Evolutionary conservation across 2,329 filamentous ascomycete species (phyloP).

Genomic region (Neodidymelliopsis sp.): DNA sequence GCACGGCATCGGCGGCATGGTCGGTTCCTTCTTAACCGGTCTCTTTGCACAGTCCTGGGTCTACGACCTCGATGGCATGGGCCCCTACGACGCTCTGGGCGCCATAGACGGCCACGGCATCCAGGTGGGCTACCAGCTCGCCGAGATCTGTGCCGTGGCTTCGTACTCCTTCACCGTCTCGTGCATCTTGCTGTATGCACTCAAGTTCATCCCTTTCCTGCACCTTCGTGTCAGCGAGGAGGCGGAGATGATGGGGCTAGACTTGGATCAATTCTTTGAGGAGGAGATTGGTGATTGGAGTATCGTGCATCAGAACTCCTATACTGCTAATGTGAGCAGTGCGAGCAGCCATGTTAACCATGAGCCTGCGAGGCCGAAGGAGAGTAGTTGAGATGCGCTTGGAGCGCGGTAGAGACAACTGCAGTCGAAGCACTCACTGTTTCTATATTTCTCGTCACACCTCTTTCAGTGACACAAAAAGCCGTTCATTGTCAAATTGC

Average conservation of each 20-base stretch:
- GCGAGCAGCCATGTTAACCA: slow-evolving; percentile 32
- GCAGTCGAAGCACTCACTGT: too few species aligned
- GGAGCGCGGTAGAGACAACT: too few species aligned
- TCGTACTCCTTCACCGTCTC: slow-evolving; percentile 62
- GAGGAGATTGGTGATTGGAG: slow-evolving; percentile 64
- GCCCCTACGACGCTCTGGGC: slow-evolving; percentile 55
- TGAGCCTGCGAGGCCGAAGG: neutral
- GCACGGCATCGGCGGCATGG: slow-evolving; percentile 65
- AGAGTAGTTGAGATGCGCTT: too few species aligned
- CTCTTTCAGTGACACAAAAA: too few species aligned
- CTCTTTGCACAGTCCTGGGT: slow-evolving; percentile 62
- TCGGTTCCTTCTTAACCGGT: slow-evolving; percentile 65
- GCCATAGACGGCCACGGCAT: slow-evolving; percentile 63
- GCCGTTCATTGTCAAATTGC: too few species aligned
- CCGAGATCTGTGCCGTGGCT: slow-evolving; percentile 63
- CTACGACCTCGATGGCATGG: slow-evolving; percentile 58
- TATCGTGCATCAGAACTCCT: slow-evolving; percentile 43
- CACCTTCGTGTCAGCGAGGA: slow-evolving; percentile 63
- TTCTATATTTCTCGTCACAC: too few species aligned
- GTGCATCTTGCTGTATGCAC: slow-evolving; percentile 59
- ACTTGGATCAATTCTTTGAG: slow-evolving; percentile 64
- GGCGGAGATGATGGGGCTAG: slow-evolving; percentile 63
- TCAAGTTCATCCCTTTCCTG: slow-evolving; percentile 64
- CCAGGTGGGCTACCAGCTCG: slow-evolving; percentile 64
- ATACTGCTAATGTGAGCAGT: slow-evolving; percentile 28